Conservation (phyloP, 495 filamentous ascomycete species). For the Pyrenopolyporus hunteri region DNA sequence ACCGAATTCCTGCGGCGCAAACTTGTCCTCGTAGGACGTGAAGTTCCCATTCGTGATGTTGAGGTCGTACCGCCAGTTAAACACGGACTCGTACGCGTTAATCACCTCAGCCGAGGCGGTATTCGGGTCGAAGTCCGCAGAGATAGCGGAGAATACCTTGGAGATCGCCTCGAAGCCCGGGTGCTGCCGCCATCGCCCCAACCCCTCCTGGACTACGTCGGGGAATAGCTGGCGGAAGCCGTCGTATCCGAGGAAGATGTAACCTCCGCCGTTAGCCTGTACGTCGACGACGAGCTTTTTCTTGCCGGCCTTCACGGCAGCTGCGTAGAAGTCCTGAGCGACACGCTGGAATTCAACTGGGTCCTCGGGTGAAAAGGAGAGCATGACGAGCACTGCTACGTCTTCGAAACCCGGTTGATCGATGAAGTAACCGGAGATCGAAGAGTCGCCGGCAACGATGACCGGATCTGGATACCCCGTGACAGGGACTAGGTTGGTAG, state of each 20-base stretch:
- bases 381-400: constrained; percentile 49
- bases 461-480: constrained; percentile 59
- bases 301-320: constrained; percentile 48
- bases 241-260: constrained; percentile 54
- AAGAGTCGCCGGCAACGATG: constrained; percentile 47
- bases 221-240: constrained; percentile 56
- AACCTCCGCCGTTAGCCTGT: constrained; percentile 58
- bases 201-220: constrained; percentile 44
- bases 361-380: constrained; percentile 31
- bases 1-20: constrained; percentile 39
- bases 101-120: constrained; percentile 36
- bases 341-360: constrained; percentile 49
- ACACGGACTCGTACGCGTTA: constrained; percentile 39
- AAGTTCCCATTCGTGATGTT: constrained; percentile 44
- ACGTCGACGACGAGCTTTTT: constrained; percentile 62
- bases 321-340: constrained; percentile 49
- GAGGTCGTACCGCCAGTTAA: constrained; percentile 50
- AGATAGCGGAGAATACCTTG: constrained; percentile 40
- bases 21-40: constrained; percentile 47
- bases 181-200: constrained; percentile 43
- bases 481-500: constrained; percentile 35
- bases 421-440: constrained; percentile 59
- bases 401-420: constrained; percentile 52
- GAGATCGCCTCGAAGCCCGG: constrained; percentile 43
- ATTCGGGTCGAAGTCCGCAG: constrained; percentile 41